phyloP scores from a whole-genome alignment of 208 protist species.

The Trypanosoma avium region DNA sequence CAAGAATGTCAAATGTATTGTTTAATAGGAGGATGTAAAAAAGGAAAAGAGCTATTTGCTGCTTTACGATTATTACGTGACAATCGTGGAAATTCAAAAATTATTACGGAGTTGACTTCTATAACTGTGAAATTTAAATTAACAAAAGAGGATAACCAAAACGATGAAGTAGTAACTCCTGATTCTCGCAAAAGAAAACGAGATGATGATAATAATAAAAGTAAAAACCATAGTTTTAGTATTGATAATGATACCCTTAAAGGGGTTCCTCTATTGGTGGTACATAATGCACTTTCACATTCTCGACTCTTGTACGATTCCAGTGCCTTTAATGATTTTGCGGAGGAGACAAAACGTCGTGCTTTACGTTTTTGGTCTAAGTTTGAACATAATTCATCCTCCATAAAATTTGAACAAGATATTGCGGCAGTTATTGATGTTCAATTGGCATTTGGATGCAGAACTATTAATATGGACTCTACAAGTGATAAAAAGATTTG shows the following conservation, averaged over 20 bases:
- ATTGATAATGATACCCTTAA: neutral
- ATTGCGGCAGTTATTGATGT: slow-evolving; percentile 9
- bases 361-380: slow-evolving; percentile 22
- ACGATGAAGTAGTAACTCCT: neutral
- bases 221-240: neutral
- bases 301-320: slow-evolving; percentile 49
- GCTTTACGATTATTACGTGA: neutral
- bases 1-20: slow-evolving; percentile 22
- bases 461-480: neutral
- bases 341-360: slow-evolving; percentile 15
- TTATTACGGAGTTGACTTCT: slow-evolving; percentile 1
- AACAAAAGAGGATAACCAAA: neutral
- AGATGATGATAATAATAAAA: slow-evolving; percentile 17
- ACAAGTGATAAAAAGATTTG: neutral
- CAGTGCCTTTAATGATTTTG: slow-evolving; percentile 53
- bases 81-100: neutral
- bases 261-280: slow-evolving; percentile 28
- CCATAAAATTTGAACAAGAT: neutral
- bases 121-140: slow-evolving; percentile 4
- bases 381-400: slow-evolving; percentile 13
- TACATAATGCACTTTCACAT: slow-evolving; percentile 65
- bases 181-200: slow-evolving; percentile 21
- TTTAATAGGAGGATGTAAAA: slow-evolving; percentile 2
- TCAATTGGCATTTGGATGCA: slow-evolving; percentile 17
- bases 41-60: slow-evolving; percentile 16